Percentiles rank a stretch among this genome's conserved stretches.
Evolutionary conservation across 805 yeast genomes (phyloP).

Genomic region (Tetrapisispora nanseiensis): DNA sequence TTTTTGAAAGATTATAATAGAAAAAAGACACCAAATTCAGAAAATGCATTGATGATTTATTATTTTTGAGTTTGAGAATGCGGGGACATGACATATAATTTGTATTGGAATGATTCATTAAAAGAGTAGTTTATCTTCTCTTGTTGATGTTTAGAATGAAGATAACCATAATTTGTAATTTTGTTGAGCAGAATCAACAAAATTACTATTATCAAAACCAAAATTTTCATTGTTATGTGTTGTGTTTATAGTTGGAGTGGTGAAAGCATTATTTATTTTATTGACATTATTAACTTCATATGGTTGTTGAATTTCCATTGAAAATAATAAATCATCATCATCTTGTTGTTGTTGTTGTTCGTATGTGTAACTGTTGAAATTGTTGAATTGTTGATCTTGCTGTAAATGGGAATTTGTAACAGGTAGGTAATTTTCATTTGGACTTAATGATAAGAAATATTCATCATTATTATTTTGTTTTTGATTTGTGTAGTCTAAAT

Average conservation of each 20-base stretch:
- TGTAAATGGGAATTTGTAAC: background rate
- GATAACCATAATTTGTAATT: conserved; percentile 24
- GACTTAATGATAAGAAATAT: conserved; percentile 1
- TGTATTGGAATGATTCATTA: too few species aligned
- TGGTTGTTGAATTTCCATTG: conserved; percentile 4
- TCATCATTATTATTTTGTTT: background rate
- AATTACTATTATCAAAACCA: background rate
- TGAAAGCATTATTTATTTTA: background rate
- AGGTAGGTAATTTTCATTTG: background rate
- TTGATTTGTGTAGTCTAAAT: background rate
- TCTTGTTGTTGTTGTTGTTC: conserved; percentile 1
- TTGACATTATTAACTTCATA: background rate
- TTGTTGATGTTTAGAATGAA: conserved; percentile 8
- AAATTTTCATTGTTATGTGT: background rate
- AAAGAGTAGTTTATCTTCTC: too few species aligned
- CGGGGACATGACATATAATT: too few species aligned
- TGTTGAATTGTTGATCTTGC: background rate
- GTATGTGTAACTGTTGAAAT: background rate
- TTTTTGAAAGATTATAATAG: too few species aligned
- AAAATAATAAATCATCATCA: conserved; percentile 5
- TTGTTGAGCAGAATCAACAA: conserved; percentile 15
- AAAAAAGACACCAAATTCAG: too few species aligned
- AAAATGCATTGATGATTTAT: too few species aligned
- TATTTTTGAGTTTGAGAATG: too few species aligned
- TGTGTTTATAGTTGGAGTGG: too few species aligned